A percentile compares a stretch with the other conserved stretches of the same genome.
Conservation (phyloP, 192 early-diverging fungal genomes). For the Podila horticola region DNA sequence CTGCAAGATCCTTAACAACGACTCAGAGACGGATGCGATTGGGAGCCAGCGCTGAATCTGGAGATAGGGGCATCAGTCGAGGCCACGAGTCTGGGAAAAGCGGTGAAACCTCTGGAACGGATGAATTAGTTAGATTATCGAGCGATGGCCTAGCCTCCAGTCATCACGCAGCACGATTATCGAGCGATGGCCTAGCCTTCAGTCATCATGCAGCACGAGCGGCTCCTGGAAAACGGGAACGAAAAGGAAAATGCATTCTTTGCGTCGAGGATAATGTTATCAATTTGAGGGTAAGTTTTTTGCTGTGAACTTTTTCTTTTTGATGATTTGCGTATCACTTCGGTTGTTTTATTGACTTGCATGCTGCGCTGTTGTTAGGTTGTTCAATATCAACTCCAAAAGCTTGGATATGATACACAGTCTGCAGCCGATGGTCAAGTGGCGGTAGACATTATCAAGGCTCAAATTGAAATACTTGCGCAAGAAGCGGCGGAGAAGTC, state of each 20-base stretch:
- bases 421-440: slow-evolving; percentile 67
- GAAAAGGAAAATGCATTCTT: slow-evolving; percentile 28
- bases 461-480: slow-evolving; percentile 18
- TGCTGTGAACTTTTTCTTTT: not conserved
- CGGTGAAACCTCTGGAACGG: not conserved
- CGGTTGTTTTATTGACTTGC: too few species aligned
- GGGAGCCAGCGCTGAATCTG: too few species aligned
- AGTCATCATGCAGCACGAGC: slow-evolving; percentile 28
- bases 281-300: slow-evolving; percentile 56
- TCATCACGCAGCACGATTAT: slow-evolving; percentile 22
- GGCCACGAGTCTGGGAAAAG: not conserved
- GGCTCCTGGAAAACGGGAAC: slow-evolving; percentile 31
- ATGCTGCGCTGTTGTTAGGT: slow-evolving; percentile 34
- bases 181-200: slow-evolving; percentile 24
- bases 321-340: not conserved
- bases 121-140: slow-evolving; percentile 9
- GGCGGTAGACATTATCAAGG: slow-evolving; percentile 58
- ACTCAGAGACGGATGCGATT: too few species aligned
- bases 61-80: too few species aligned
- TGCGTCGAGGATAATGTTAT: slow-evolving; percentile 65
- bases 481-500: slow-evolving; percentile 14
- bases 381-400: slow-evolving; percentile 63
- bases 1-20: too few species aligned
- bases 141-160: slow-evolving; percentile 22
- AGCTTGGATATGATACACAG: slow-evolving; percentile 57